phyloP scores from a whole-genome alignment of 2,329 filamentous ascomycete genomes.

The Moelleriella libera region DNA sequence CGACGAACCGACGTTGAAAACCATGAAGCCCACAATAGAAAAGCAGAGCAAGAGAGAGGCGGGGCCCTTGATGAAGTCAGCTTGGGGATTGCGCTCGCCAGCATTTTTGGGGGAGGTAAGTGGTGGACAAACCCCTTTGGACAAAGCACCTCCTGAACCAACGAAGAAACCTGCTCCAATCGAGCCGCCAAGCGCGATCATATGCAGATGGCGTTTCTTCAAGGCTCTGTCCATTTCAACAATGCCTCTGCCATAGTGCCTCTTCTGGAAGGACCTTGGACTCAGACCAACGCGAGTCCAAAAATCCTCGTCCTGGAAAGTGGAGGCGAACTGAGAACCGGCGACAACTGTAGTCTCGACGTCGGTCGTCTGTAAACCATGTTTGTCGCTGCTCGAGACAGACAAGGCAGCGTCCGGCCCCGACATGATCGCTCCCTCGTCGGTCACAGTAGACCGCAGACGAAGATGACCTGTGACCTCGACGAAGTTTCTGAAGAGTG shows the following conservation, averaged over 20 bases:
- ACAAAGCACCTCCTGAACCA: slow-evolving; percentile 40
- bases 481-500: not conserved
- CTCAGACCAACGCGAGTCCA: slow-evolving; percentile 21
- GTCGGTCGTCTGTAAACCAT: not conserved
- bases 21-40: slow-evolving; percentile 42
- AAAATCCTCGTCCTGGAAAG: slow-evolving; percentile 14
- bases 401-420: slow-evolving; percentile 1
- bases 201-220: slow-evolving; percentile 44
- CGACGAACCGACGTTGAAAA: slow-evolving; percentile 18
- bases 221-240: slow-evolving; percentile 30
- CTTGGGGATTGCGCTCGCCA: not conserved
- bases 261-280: slow-evolving; percentile 19
- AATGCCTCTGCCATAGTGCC: slow-evolving; percentile 14
- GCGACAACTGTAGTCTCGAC: slow-evolving; percentile 3
- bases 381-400: slow-evolving; percentile 3
- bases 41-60: slow-evolving; percentile 34
- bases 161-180: slow-evolving; percentile 52
- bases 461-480: not conserved
- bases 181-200: slow-evolving; percentile 48
- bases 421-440: slow-evolving; percentile 1
- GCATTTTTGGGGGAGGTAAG: slow-evolving; percentile 1
- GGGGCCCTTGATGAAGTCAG: slow-evolving; percentile 15
- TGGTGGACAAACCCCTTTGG: slow-evolving; percentile 27
- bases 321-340: slow-evolving; percentile 4
- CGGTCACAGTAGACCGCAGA: not conserved